These are phyloP conservation scores for Gossypium davidsonii DNA, from an alignment of 441 rosid genomes.

Conservation along the genomic window DNA sequence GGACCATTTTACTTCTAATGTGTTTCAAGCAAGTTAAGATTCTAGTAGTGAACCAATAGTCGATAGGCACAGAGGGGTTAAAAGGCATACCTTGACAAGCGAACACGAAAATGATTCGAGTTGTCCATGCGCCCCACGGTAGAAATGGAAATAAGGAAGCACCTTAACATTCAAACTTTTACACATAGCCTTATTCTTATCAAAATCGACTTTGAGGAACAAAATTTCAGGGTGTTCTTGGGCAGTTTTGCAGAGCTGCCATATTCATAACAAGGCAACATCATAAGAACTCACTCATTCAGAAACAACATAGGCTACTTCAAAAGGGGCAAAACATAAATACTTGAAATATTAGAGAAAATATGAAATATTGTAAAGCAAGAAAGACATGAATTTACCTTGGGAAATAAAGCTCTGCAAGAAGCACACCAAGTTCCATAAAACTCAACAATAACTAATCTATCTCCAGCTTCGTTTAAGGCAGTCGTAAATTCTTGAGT, in stretches of 20 bases:
- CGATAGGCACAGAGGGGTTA: not conserved
- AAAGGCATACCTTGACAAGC: constrained; percentile 67
- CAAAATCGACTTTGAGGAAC: constrained; percentile 86
- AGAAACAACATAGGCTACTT: not conserved
- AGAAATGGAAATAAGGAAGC: constrained; percentile 91
- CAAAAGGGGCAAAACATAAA: no score
- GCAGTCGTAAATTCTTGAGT: constrained; percentile 31
- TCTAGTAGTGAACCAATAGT: no score
- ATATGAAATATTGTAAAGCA: not conserved
- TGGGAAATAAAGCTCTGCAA: constrained; percentile 85
- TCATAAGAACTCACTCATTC: not conserved
- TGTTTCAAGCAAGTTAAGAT: not conserved
- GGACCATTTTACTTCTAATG: no score
- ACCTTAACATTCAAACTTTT: constrained; percentile 85
- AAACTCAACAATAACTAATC: constrained; percentile 91
- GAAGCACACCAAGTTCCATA: constrained; percentile 99
- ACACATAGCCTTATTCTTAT: constrained; percentile 92
- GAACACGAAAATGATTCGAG: constrained; percentile 90
- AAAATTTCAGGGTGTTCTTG: constrained; percentile 62
- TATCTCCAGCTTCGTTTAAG: constrained; percentile 62
- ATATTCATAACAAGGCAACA: not conserved
- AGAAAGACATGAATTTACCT: constrained; percentile 32
- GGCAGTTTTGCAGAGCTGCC: constrained; percentile 83
- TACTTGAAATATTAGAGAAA: not conserved
- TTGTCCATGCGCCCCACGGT: constrained; percentile 82